Percentiles rank a stretch among this genome's conserved stretches.
Conservation (phyloP, 2,329 filamentous ascomycete genomes). For the Clarireedia sp. region DNA sequence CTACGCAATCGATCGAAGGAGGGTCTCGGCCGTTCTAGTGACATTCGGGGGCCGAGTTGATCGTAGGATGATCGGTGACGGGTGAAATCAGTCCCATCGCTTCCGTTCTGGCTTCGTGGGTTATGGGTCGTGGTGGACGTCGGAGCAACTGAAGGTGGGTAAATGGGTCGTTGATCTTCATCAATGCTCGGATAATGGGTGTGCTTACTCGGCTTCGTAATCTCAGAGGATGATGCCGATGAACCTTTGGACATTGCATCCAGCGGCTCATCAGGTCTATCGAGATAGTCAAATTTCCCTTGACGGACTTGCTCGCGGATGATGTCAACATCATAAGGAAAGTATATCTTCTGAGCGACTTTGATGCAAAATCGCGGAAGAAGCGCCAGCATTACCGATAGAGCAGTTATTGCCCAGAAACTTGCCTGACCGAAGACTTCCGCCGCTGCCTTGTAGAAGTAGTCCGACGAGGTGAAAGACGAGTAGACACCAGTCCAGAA, state of each 20-base stretch:
- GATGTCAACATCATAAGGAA: conserved; percentile 88
- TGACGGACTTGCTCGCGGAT: conserved; percentile 82
- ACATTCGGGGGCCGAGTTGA: conserved; percentile 65
- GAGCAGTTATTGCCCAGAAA: conserved; percentile 79
- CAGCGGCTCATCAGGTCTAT: conserved; percentile 24
- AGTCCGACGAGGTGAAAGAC: conserved; percentile 42
- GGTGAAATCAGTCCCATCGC: conserved; percentile 89
- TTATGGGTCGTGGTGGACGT: conserved; percentile 71
- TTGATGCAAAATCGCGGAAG: conserved; percentile 85
- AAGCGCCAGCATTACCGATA: conserved; percentile 74
- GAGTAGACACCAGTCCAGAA: conserved; percentile 89
- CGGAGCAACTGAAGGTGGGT: conserved; percentile 77
- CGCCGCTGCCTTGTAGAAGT: conserved; percentile 69
- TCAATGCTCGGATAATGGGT: conserved; percentile 58
- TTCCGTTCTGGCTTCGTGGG: conserved; percentile 77
- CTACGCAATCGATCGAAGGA: conserved; percentile 83
- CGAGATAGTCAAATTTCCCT: conserved; percentile 72
- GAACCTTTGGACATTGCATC: conserved; percentile 34
- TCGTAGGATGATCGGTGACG: conserved; percentile 60
- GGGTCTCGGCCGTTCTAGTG: conserved; percentile 57
- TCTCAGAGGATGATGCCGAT: conserved; percentile 53
- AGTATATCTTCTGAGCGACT: conserved; percentile 85
- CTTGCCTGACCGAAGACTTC: conserved; percentile 74
- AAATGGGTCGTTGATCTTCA: conserved; percentile 87
- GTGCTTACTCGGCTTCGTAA: conserved; percentile 41